Conservation (phyloP, 805 yeast genomes). For the Candida sonorensis region DNA sequence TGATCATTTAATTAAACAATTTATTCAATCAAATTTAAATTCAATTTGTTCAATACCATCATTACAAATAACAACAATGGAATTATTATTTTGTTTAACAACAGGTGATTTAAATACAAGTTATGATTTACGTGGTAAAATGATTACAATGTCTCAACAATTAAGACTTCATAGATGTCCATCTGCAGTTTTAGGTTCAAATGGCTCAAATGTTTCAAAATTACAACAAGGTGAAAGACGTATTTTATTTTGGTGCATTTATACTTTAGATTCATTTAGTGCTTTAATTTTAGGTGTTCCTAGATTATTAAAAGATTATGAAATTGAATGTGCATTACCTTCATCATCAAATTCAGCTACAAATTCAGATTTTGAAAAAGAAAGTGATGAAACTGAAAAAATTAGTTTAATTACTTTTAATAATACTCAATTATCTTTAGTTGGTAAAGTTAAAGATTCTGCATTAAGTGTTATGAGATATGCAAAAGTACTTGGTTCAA, state of each 20-base stretch:
- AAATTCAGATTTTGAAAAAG: slow-evolving; percentile 25
- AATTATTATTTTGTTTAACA: slow-evolving; percentile 63
- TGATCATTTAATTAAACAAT: slow-evolving; percentile 55
- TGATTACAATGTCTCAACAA: slow-evolving; percentile 79
- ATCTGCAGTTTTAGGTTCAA: slow-evolving; percentile 64
- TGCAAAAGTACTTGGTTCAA: slow-evolving; percentile 65
- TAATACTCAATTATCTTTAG: slow-evolving; percentile 51
- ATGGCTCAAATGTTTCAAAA: slow-evolving; percentile 57
- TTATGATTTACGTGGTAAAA: slow-evolving; percentile 69
- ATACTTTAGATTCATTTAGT: slow-evolving; percentile 67
- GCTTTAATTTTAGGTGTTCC: slow-evolving; percentile 80
- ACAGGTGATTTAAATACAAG: slow-evolving; percentile 69
- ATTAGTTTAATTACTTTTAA: slow-evolving; percentile 55
- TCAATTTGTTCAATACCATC: slow-evolving; percentile 59
- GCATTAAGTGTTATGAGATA: slow-evolving; percentile 63
- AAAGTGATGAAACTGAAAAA: slow-evolving; percentile 37
- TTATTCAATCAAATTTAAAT: slow-evolving; percentile 55
- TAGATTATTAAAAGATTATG: slow-evolving; percentile 68
- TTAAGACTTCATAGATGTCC: slow-evolving; percentile 82
- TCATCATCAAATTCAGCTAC: slow-evolving; percentile 27
- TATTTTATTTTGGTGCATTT: slow-evolving; percentile 78
- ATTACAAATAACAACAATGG: slow-evolving; percentile 60
- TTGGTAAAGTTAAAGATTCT: slow-evolving; percentile 61
- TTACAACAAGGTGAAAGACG: slow-evolving; percentile 80
- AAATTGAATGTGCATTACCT: slow-evolving; percentile 83